Percentiles rank a stretch among this genome's conserved stretches.
Evolutionary conservation across 2,329 filamentous ascomycete species (phyloP).

Genomic region (Cryphonectria japonica): DNA sequence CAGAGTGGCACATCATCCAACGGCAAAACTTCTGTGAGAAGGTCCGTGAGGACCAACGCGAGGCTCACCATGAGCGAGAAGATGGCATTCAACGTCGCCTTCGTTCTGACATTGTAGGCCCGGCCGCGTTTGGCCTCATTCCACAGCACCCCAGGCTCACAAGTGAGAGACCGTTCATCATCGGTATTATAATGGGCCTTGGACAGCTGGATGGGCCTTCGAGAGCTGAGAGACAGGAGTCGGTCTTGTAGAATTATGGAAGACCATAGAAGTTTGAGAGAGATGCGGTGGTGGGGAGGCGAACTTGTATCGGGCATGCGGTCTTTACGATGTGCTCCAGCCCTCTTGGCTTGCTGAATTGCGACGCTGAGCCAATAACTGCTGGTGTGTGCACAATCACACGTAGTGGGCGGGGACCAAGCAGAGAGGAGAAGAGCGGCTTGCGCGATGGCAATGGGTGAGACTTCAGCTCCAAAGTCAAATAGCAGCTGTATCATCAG

Average conservation of each 20-base stretch:
- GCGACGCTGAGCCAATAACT: conserved; percentile 54
- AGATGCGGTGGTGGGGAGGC: conserved; percentile 6
- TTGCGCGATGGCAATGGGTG: conserved; percentile 45
- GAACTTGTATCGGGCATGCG: background rate
- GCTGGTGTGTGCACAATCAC: conserved; percentile 35
- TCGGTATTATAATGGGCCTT: conserved; percentile 34
- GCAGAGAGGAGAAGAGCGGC: conserved; percentile 48
- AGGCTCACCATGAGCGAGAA: conserved; percentile 51
- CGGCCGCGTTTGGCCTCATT: conserved; percentile 48
- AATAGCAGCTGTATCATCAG: conserved; percentile 41
- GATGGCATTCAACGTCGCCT: conserved; percentile 48
- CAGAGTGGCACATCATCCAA: conserved; percentile 47
- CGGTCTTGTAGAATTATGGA: conserved; percentile 43
- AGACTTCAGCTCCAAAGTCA: conserved; percentile 50
- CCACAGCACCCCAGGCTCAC: conserved; percentile 32
- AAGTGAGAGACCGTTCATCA: conserved; percentile 46
- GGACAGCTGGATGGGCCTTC: conserved; percentile 41
- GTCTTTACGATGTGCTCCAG: conserved; percentile 43
- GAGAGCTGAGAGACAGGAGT: conserved; percentile 41
- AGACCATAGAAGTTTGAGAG: conserved; percentile 44
- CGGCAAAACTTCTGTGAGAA: conserved; percentile 50
- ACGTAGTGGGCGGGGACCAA: conserved; percentile 40
- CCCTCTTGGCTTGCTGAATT: conserved; percentile 53
- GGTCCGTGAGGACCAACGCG: conserved; percentile 50
- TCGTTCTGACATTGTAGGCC: conserved; percentile 51